phyloP scores from a whole-genome alignment of 805 yeast species.

The Grigorovia yakushimaensis region DNA sequence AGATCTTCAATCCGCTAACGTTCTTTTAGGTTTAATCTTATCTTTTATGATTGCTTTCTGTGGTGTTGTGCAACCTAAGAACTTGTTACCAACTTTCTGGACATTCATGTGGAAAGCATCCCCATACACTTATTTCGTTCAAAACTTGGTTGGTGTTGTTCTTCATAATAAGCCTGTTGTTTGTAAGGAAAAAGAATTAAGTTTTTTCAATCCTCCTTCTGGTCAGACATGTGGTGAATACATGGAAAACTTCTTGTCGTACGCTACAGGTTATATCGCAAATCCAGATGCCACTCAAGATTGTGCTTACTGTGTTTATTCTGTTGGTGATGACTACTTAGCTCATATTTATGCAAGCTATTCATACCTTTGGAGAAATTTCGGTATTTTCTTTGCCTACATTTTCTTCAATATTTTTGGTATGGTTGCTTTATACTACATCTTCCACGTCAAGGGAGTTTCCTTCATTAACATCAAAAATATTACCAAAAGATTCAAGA shows the following conservation, averaged over 20 bases:
- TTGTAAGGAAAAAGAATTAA: conserved; percentile 30
- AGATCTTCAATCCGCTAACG: conserved; percentile 23
- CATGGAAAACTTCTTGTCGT: conserved; percentile 12
- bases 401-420: conserved; percentile 36
- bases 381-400: conserved; percentile 45
- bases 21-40: conserved; percentile 14
- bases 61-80: conserved; percentile 31
- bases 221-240: conserved; percentile 20
- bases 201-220: conserved; percentile 13
- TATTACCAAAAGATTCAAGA: neutral
- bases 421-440: conserved; percentile 41
- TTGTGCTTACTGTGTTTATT: conserved; percentile 51
- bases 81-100: conserved; percentile 36
- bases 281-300: conserved; percentile 31
- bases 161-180: conserved; percentile 36
- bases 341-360: conserved; percentile 22
- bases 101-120: conserved; percentile 33
- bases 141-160: conserved; percentile 40
- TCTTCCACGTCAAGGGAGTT: conserved; percentile 33
- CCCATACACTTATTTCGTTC: conserved; percentile 36
- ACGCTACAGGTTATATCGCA: conserved; percentile 17
- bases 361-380: conserved; percentile 43
- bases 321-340: conserved; percentile 47
- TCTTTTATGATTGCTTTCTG: conserved; percentile 31
- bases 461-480: neutral